A percentile compares a stretch with the other conserved stretches of the same genome.
Conservation (phyloP, 352 stramenopile genomes). For the Phytophthora macrochlamydospora region DNA sequence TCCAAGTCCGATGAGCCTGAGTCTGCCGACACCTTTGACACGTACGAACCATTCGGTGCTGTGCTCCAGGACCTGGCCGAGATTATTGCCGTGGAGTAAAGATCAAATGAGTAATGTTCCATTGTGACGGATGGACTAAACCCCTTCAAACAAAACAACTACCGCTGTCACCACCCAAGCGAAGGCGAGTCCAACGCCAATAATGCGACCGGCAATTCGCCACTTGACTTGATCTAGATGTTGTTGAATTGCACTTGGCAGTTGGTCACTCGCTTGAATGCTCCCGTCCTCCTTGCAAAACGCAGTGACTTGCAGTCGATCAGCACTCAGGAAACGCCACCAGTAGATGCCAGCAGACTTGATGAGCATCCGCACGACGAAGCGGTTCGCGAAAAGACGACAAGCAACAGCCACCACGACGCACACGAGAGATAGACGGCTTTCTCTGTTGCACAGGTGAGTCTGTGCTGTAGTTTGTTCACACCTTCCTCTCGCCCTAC, state of each 20-base stretch:
- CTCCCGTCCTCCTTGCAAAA: constrained; percentile 60
- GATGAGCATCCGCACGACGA: constrained; percentile 52
- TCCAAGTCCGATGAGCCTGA: constrained; percentile 11
- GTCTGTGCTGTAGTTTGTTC: constrained; percentile 35
- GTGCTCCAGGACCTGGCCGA: constrained; percentile 37
- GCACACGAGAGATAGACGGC: constrained; percentile 60
- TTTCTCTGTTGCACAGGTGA: constrained; percentile 59
- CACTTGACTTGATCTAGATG: constrained; percentile 50
- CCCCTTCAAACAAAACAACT: constrained; percentile 19
- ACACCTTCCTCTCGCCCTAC: constrained; percentile 23
- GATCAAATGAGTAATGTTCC: neutral
- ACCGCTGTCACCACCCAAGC: constrained; percentile 17
- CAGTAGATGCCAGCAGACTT: constrained; percentile 46
- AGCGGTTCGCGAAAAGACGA: constrained; percentile 54
- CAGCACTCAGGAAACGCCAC: constrained; percentile 64
- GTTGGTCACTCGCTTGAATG: constrained; percentile 37
- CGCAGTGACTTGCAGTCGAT: constrained; percentile 56
- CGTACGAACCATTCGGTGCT: constrained; percentile 23
- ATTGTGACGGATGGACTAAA: neutral
- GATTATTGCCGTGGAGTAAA: constrained; percentile 47
- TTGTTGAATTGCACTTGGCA: constrained; percentile 42
- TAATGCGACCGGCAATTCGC: constrained; percentile 39
- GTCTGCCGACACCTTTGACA: constrained; percentile 10
- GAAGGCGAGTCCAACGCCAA: constrained; percentile 31
- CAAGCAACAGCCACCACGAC: constrained; percentile 68